Percentiles rank a stretch among this genome's conserved stretches.
Evolutionary conservation across 352 stramenopile genomes (phyloP).

Genomic region (Globisporangium uncinulatum): DNA sequence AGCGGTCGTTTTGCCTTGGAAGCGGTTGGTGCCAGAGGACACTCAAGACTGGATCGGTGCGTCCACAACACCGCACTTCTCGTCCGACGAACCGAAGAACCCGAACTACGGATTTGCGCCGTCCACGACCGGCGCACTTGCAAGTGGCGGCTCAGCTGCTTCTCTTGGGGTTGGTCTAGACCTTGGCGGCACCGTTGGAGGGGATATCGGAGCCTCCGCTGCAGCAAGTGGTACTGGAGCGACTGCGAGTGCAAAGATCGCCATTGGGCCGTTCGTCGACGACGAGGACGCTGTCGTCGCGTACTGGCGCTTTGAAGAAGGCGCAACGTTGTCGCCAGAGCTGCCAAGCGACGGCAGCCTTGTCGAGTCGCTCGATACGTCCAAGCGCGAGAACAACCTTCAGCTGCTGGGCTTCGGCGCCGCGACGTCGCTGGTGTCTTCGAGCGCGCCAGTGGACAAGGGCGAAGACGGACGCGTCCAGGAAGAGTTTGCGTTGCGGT

Average conservation of each 20-base stretch:
- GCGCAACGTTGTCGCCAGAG: conserved; percentile 17
- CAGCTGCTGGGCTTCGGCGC: conserved; percentile 37
- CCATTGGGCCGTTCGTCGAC: conserved; percentile 77
- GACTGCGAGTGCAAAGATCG: conserved; percentile 32
- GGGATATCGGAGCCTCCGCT: neutral
- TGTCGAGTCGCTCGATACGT: conserved; percentile 73
- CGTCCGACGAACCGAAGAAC: conserved; percentile 47
- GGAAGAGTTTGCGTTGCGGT: conserved; percentile 62
- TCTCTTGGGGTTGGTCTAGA: neutral
- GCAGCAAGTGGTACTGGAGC: conserved; percentile 2
- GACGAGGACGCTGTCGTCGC: conserved; percentile 80
- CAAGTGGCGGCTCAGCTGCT: neutral
- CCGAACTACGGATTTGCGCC: conserved; percentile 43
- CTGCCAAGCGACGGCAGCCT: conserved; percentile 16
- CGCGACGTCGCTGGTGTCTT: conserved; percentile 36
- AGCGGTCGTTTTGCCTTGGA: conserved; percentile 52
- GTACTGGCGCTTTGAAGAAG: conserved; percentile 87
- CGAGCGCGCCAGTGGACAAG: conserved; percentile 62
- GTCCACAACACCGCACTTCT: conserved; percentile 35
- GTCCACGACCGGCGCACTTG: conserved; percentile 13
- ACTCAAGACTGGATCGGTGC: conserved; percentile 53
- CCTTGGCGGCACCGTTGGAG: neutral
- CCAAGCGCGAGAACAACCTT: conserved; percentile 76
- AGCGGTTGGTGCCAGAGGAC: conserved; percentile 61
- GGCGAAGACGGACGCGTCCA: conserved; percentile 64